phyloP scores from a whole-genome alignment of 73 alveolate species.

The Paramecium pentaurelia region DNA sequence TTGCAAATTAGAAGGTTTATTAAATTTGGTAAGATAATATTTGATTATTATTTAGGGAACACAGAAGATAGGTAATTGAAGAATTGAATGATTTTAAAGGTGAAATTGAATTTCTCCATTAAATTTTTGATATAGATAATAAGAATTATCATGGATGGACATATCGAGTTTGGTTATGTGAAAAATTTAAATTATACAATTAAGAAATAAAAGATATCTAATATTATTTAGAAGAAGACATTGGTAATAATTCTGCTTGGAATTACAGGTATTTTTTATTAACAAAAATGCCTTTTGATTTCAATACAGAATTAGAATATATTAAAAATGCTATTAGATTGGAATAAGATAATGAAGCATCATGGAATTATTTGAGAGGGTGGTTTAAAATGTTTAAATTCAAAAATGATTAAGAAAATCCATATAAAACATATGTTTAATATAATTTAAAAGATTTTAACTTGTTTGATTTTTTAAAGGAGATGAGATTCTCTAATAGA shows the following conservation, averaged over 20 bases:
- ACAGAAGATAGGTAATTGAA: conserved; percentile 70
- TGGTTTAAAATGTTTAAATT: conserved; percentile 59
- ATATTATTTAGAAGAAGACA: conserved; percentile 69
- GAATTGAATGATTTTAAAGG: conserved; percentile 60
- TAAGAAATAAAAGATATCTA: conserved; percentile 73
- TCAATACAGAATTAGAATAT: conserved; percentile 69
- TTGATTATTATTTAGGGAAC: conserved; percentile 66
- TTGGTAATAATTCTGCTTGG: conserved; percentile 92
- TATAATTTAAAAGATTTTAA: background rate
- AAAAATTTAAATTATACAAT: conserved; percentile 77
- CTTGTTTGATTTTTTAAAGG: background rate
- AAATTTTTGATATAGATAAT: conserved; percentile 58
- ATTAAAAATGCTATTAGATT: conserved; percentile 60
- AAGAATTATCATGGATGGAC: conserved; percentile 97
- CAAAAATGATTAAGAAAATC: background rate
- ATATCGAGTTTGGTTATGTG: conserved; percentile 88
- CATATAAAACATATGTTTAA: background rate
- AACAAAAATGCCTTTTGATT: conserved; percentile 49
- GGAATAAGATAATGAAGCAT: conserved; percentile 79
- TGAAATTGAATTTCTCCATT: conserved; percentile 62
- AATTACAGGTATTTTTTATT: conserved; percentile 82
- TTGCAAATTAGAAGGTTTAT: conserved; percentile 39
- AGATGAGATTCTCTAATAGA: background rate
- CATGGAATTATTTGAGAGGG: conserved; percentile 91
- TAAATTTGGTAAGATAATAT: background rate